Base-by-base conservation (phyloP, 345 rosid genomes). In the Xanthoceras sorbifolium region DNA sequence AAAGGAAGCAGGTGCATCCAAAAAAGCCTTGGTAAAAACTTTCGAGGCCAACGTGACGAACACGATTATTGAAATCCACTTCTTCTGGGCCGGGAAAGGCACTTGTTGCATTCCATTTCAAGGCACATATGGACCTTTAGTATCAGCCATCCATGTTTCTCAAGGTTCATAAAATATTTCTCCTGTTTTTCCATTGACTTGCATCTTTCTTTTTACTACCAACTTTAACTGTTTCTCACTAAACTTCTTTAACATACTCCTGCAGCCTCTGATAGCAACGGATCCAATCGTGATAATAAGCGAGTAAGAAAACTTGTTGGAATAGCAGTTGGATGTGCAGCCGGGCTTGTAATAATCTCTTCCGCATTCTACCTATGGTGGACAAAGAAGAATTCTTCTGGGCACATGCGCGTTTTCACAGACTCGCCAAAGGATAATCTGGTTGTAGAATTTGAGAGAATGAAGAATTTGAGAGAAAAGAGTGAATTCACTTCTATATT, bases 51-150 rank as follows among this genome's bases (percentile, higher is more conserved):
- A 85, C 2, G 91, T 87, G 74, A 89, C 90, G 7, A 84, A 84
- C 84, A 79, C 84, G 2, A 78, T 87, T 59, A 78, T 87, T 79
- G 87, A 87, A 71, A 46, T 89, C 2, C 89, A 89, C 76, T 82
- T 89, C 73, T 82, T 85, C 26, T 89, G 91, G 93, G 87, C 89
- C 1, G 93, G 93, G 25, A 89, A 84, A 73, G 93, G 90, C 72
- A 89, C 90, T 31, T 89, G 93, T 69, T 89, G 93, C 81, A 86
- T 87, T 69, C 93, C 92, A 6, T 34, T 32, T n/a, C 88, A 89
- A 73, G 69, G 85, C 82, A 87, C 90, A 12, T 87, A 83, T 38
- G 88, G 89, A 11, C 90, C 92, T 64, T 72, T 84, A 60, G 83
- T 89, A 7, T 89, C 92, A 70, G 92, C 87, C 14, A 84, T 87